These are phyloP conservation scores for Russula earlei DNA, from an alignment of 768 basidiomycete genomes.

Conservation along the genomic window DNA sequence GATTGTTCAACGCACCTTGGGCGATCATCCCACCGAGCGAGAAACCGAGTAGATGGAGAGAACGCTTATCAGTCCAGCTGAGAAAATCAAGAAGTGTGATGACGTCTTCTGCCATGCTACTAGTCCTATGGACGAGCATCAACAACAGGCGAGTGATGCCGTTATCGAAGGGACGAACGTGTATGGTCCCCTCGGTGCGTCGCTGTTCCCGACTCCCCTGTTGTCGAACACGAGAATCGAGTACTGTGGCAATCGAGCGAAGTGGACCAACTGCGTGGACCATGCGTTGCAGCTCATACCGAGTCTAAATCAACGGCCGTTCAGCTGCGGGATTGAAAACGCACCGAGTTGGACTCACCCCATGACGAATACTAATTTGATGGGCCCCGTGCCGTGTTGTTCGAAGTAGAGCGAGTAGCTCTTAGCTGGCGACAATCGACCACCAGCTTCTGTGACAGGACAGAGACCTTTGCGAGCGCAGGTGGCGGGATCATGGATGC, in stretches of 20 bases:
- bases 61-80: conserved; percentile 55
- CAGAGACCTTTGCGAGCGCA: conserved; percentile 67
- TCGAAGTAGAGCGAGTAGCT: conserved; percentile 75
- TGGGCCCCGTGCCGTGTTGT: conserved; percentile 57
- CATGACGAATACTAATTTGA: conserved; percentile 71
- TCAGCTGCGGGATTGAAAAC: neutral
- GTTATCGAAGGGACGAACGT: conserved; percentile 37
- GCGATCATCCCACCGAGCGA: conserved; percentile 84
- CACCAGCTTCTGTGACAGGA: conserved; percentile 48
- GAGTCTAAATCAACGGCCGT: conserved; percentile 30
- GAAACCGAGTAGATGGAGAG: conserved; percentile 61
- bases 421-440: conserved; percentile 36
- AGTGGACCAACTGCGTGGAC: conserved; percentile 55
- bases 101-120: conserved; percentile 69
- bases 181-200: conserved; percentile 64
- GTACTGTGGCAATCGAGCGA: conserved; percentile 44
- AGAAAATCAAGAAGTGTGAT: conserved; percentile 58
- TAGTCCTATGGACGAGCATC: conserved; percentile 38
- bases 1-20: conserved; percentile 39
- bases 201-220: conserved; percentile 72
- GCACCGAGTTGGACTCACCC: conserved; percentile 32
- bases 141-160: neutral
- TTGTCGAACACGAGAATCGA: conserved; percentile 74
- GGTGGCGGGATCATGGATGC: conserved; percentile 51
- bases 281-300: conserved; percentile 58